Evolutionary conservation across 108 stramenopile species (phyloP).

Genomic region (Nitzschia inconspicua): DNA sequence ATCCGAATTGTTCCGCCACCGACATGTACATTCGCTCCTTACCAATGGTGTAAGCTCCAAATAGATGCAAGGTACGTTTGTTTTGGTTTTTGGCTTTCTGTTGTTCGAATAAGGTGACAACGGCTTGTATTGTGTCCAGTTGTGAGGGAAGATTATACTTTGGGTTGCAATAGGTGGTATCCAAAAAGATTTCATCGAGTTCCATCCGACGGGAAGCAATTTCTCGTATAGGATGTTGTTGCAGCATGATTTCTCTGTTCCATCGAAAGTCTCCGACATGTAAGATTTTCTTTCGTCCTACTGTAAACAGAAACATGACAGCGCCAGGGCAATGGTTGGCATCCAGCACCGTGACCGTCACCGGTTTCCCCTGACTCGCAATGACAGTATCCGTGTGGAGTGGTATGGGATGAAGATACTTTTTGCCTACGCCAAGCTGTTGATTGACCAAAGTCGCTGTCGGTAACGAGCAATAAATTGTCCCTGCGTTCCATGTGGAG

Average conservation of each 20-base stretch:
- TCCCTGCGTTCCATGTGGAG: constrained; percentile 66
- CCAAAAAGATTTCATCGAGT: constrained; percentile 64
- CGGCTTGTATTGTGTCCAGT: constrained; percentile 45
- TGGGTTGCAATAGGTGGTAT: constrained; percentile 74
- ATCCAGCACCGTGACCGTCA: constrained; percentile 64
- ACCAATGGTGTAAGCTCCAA: constrained; percentile 93
- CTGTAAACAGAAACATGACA: constrained; percentile 86
- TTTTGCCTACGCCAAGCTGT: constrained; percentile 47
- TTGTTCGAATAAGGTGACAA: constrained; percentile 43
- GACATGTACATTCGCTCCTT: constrained; percentile 90
- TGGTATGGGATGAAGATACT: constrained; percentile 66
- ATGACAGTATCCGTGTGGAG: constrained; percentile 64
- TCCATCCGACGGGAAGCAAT: constrained; percentile 10
- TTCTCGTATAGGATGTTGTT: constrained; percentile 34
- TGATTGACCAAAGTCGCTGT: constrained; percentile 56
- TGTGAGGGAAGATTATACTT: constrained; percentile 62
- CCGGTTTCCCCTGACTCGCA: constrained; percentile 46
- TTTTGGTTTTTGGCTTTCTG: constrained; percentile 44
- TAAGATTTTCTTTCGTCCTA: constrained; percentile 50
- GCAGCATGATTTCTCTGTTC: constrained; percentile 50
- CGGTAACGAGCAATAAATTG: constrained; percentile 64
- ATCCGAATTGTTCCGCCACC: constrained; percentile 61
- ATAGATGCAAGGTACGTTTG: constrained; percentile 63
- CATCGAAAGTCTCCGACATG: constrained; percentile 80
- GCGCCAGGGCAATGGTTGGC: constrained; percentile 83